Conservation (phyloP, 148 eudicot genomes). For the Fagopyrum homotropicum region DNA sequence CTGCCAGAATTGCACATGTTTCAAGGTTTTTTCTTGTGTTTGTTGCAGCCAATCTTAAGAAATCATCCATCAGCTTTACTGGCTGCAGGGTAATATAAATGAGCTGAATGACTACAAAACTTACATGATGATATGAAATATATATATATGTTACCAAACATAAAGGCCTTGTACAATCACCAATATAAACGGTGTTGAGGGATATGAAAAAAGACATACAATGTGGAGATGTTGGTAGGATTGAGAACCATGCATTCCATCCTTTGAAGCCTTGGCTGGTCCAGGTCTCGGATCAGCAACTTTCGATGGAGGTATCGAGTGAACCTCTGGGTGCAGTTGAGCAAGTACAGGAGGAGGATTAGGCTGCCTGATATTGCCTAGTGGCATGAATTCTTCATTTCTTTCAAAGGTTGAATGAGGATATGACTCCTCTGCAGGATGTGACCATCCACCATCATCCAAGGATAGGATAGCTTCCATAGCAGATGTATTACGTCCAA, state of each 20-base stretch:
- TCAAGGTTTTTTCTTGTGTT: slow-evolving; percentile 84
- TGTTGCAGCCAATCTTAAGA: slow-evolving; percentile 72
- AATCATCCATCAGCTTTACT: slow-evolving; percentile 86
- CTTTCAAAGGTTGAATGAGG: slow-evolving; percentile 19
- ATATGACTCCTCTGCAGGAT: slow-evolving; percentile 33
- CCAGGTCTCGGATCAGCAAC: slow-evolving; percentile 99
- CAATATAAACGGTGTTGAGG: background rate
- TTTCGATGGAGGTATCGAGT: slow-evolving; percentile 71
- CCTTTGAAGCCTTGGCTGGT: slow-evolving; percentile 51
- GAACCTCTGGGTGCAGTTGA: slow-evolving; percentile 55
- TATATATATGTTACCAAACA: background rate
- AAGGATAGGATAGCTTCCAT: slow-evolving; percentile 86
- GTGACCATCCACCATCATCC: slow-evolving; percentile 87
- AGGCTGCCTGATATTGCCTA: slow-evolving; percentile 75
- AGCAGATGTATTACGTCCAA: slow-evolving; percentile 35
- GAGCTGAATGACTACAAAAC: slow-evolving; percentile 14
- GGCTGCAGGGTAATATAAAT: slow-evolving; percentile 45
- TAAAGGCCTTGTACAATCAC: background rate
- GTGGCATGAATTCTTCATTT: slow-evolving; percentile 20
- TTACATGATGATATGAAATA: background rate
- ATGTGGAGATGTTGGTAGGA: slow-evolving; percentile 86
- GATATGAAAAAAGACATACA: slow-evolving; percentile 35
- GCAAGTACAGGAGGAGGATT: slow-evolving; percentile 97
- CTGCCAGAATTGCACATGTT: slow-evolving; percentile 96
- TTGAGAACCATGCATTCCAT: slow-evolving; percentile 44